Conservation (phyloP, 805 yeast genomes). For the Pichia cephalocereana region DNA sequence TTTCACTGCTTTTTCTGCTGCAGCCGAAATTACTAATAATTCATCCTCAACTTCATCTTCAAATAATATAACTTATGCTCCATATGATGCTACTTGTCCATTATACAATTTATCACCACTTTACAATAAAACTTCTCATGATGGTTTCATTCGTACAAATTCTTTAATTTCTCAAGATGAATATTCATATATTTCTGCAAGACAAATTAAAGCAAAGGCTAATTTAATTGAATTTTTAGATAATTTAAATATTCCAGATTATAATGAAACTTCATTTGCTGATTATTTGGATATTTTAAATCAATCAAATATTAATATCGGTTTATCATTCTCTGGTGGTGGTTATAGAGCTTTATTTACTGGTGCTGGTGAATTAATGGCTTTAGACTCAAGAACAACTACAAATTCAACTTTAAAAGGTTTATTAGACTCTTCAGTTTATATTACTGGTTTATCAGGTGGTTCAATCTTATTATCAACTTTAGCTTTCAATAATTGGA, state of each 20-base stretch:
- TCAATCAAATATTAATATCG: slow-evolving; percentile 35
- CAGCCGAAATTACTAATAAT: slow-evolving; percentile 16
- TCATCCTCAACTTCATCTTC: slow-evolving; percentile 12
- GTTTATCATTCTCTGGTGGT: slow-evolving; percentile 68
- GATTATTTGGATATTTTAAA: slow-evolving; percentile 24
- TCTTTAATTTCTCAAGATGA: slow-evolving; percentile 38
- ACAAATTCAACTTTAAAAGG: slow-evolving; percentile 36
- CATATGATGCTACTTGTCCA: slow-evolving; percentile 44
- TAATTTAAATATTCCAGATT: slow-evolving; percentile 35
- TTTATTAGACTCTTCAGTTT: slow-evolving; percentile 59
- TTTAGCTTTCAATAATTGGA: slow-evolving; percentile 59
- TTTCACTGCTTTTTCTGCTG: neutral
- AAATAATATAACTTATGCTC: slow-evolving; percentile 35
- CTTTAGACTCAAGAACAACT: slow-evolving; percentile 64
- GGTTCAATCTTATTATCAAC: slow-evolving; percentile 71
- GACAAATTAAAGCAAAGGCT: slow-evolving; percentile 34
- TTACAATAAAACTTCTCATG: slow-evolving; percentile 5
- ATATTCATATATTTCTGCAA: slow-evolving; percentile 39
- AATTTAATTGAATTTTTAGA: slow-evolving; percentile 37
- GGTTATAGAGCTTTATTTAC: slow-evolving; percentile 77
- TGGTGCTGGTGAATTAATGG: slow-evolving; percentile 79
- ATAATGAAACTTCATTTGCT: slow-evolving; percentile 34
- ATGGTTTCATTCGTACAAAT: slow-evolving; percentile 34
- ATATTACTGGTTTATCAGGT: slow-evolving; percentile 69
- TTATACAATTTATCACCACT: slow-evolving; percentile 10